These are phyloP conservation scores for Mycena filopes DNA, from an alignment of 768 basidiomycete species.

Conservation along the genomic window DNA sequence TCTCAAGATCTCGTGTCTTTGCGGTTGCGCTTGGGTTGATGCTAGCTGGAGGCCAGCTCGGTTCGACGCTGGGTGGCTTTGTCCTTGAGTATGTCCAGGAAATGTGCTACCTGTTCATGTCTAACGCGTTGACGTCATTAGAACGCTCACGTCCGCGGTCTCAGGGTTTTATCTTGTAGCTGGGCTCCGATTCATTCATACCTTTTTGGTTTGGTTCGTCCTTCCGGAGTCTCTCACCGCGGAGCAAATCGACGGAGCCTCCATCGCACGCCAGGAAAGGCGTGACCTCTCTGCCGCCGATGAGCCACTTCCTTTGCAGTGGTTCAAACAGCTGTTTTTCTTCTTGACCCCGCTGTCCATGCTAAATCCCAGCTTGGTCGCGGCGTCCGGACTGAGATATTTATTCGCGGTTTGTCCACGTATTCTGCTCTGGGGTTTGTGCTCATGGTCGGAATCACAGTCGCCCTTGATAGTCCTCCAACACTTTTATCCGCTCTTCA, in stretches of 20 bases:
- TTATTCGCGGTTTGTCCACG: constrained; percentile 52
- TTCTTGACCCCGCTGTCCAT: constrained; percentile 81
- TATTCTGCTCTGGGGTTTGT: neutral
- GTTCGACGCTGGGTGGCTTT: constrained; percentile 77
- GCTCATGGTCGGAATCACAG: constrained; percentile 52
- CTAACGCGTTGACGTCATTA: constrained; percentile 7
- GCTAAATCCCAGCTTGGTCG: constrained; percentile 68
- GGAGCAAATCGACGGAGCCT: constrained; percentile 55
- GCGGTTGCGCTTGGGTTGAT: constrained; percentile 74
- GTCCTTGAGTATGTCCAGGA: constrained; percentile 54
- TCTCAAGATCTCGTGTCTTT: constrained; percentile 67
- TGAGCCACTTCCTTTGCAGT: constrained; percentile 36
- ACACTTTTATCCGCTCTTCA: constrained; percentile 71
- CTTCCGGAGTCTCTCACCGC: constrained; percentile 83
- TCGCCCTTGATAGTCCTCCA: constrained; percentile 61
- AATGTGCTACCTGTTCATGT: neutral
- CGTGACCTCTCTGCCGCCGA: constrained; percentile 34
- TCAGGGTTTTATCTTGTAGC: constrained; percentile 79
- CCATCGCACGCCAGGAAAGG: constrained; percentile 48
- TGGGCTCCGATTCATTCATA: constrained; percentile 59
- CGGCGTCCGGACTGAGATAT: constrained; percentile 61
- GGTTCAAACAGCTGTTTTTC: constrained; percentile 61
- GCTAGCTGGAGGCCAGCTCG: constrained; percentile 80
- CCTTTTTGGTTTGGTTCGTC: constrained; percentile 62
- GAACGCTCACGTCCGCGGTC: constrained; percentile 62